phyloP scores from a whole-genome alignment of 768 basidiomycete genomes.

The Bullera alba region DNA sequence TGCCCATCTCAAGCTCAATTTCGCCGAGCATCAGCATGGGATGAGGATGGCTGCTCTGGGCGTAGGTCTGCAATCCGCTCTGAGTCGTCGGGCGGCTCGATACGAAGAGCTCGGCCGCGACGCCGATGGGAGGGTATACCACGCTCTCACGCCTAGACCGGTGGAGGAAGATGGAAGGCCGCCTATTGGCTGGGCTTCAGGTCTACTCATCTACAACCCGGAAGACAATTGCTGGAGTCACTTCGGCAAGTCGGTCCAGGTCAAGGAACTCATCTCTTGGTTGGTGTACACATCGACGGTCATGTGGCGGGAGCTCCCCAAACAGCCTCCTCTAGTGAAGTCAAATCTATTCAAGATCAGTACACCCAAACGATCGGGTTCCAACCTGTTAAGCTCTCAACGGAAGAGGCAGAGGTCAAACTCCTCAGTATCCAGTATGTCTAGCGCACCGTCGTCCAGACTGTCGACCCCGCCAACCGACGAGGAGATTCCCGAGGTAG shows the following conservation, averaged over 20 bases:
- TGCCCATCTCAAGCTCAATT: slow-evolving; percentile 12
- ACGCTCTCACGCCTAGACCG: slow-evolving; percentile 11
- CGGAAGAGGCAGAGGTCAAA: too few species aligned
- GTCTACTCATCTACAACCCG: slow-evolving; percentile 23
- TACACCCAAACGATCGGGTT: too few species aligned
- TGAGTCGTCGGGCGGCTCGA: slow-evolving; percentile 11
- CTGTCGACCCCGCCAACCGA: too few species aligned
- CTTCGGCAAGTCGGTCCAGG: slow-evolving; percentile 17
- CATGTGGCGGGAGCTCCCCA: too few species aligned
- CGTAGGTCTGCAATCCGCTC: slow-evolving; percentile 18
- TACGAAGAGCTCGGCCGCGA: slow-evolving; percentile 24
- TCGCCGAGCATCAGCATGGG: neutral
- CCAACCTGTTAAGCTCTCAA: too few species aligned
- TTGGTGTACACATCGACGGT: too few species aligned
- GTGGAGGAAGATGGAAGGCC: slow-evolving; percentile 18
- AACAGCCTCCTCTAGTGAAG: too few species aligned
- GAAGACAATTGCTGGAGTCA: slow-evolving; percentile 29
- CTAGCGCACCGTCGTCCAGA: too few species aligned
- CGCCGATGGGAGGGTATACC: slow-evolving; percentile 27
- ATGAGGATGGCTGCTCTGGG: slow-evolving; percentile 2
- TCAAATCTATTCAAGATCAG: too few species aligned
- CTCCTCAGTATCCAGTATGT: neutral
- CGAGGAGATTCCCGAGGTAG: neutral
- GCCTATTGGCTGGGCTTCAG: slow-evolving; percentile 29
- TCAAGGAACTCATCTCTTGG: slow-evolving; percentile 18